phyloP scores from a whole-genome alignment of 345 rosid genomes.

The Citrus mangshanensis region DNA sequence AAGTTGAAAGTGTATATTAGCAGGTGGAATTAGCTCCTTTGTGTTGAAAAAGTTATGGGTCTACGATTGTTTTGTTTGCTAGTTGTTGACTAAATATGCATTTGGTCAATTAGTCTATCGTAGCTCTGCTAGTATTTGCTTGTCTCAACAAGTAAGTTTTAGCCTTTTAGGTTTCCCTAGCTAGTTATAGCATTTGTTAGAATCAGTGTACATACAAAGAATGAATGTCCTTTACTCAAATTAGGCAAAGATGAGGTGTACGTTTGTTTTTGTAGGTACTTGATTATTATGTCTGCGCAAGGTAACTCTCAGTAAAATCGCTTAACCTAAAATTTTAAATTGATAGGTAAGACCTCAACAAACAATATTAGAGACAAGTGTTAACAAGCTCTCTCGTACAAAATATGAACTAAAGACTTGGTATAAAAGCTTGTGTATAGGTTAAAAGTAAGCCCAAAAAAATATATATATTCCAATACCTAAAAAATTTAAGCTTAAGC shows the following conservation, averaged over 20 bases:
- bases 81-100: neutral
- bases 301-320: no score
- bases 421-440: fast-evolving
- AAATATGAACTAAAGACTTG: no score
- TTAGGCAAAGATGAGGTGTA: neutral
- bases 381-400: fast-evolving
- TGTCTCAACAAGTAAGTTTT: neutral
- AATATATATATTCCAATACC: no score
- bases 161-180: neutral
- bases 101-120: neutral
- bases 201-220: neutral
- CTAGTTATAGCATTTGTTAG: neutral
- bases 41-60: neutral
- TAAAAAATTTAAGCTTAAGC: no score
- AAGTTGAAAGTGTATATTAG: neutral
- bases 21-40: neutral
- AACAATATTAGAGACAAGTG: no score
- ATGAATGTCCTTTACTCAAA: neutral
- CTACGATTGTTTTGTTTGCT: neutral
- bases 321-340: no score
- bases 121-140: neutral
- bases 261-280: no score
- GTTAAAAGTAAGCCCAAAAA: no score
- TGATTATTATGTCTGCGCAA: no score
- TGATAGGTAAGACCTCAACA: no score